Evolutionary conservation across 768 basidiomycete genomes (phyloP).

Genomic region (Russula foetens): DNA sequence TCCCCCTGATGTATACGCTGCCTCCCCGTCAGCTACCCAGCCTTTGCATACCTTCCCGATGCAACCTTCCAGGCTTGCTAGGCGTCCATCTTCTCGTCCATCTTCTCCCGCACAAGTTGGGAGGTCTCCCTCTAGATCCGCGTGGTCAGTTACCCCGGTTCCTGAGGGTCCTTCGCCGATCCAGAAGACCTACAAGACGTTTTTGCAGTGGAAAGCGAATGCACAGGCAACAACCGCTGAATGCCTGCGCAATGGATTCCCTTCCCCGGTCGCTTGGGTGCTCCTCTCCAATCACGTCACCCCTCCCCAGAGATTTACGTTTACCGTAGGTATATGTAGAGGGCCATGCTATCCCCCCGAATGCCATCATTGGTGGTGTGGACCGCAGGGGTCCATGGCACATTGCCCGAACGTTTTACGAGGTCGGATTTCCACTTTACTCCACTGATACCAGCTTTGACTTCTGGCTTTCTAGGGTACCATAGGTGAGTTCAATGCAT

Average conservation of each 20-base stretch:
- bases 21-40: neutral
- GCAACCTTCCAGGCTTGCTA: neutral
- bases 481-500: conserved; percentile 9
- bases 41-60: neutral
- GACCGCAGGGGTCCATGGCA: conserved; percentile 13
- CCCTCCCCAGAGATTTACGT: neutral
- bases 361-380: conserved; percentile 17
- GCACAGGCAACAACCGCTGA: conserved; percentile 9
- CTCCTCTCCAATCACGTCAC: neutral
- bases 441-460: neutral
- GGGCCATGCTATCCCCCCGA: conserved; percentile 14
- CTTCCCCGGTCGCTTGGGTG: conserved; percentile 19
- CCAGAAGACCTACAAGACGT: conserved; percentile 3
- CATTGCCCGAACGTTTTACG: conserved; percentile 19
- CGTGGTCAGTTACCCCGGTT: neutral
- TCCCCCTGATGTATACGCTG: neutral
- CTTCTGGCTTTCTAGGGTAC: neutral
- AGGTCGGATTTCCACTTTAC: neutral
- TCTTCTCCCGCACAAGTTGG: neutral
- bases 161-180: neutral
- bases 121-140: neutral
- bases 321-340: conserved; percentile 12
- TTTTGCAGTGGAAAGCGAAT: conserved; percentile 12
- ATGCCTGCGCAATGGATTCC: conserved; percentile 11
- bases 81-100: neutral